phyloP scores from a whole-genome alignment of 805 yeast species.

The Yarrowia deformans region DNA sequence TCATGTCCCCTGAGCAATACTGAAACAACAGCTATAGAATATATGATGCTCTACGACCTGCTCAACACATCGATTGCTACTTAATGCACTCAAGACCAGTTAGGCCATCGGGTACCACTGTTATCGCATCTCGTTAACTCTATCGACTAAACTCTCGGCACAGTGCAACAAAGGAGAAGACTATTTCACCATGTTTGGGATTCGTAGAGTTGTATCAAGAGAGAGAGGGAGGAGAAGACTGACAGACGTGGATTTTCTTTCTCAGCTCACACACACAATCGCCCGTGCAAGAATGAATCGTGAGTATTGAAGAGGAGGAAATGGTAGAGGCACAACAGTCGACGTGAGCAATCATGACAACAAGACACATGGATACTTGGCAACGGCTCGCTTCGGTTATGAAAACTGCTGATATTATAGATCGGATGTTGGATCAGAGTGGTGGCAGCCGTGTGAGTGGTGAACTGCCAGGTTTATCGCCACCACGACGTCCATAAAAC shows the following conservation, averaged over 20 bases:
- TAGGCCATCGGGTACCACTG: neutral
- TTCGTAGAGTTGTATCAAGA: neutral
- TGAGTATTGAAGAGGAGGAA: conserved; percentile 1
- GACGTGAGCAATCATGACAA: too few relatives aligned
- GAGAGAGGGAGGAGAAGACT: neutral
- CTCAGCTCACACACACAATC: neutral
- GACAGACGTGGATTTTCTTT: neutral
- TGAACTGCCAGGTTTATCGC: too few relatives aligned
- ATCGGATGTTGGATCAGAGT: neutral
- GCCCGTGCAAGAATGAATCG: conserved; percentile 21
- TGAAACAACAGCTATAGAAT: too few relatives aligned
- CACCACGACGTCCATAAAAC: too few relatives aligned
- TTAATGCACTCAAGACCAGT: conserved; percentile 11
- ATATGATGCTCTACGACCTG: neutral
- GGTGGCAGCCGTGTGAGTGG: neutral
- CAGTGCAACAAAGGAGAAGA: conserved; percentile 12
- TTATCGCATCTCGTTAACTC: conserved; percentile 32
- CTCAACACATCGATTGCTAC: neutral
- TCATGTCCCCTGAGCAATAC: too few relatives aligned
- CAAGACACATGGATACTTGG: neutral
- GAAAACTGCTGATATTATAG: too few relatives aligned
- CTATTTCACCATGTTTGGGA: neutral
- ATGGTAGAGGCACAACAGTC: too few relatives aligned
- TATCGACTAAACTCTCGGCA: conserved; percentile 25
- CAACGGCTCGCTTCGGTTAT: neutral